Percentiles rank a stretch among this genome's conserved stretches.
These are phyloP conservation scores for Fagopyrum homotropicum DNA, from an alignment of 148 eudicot species.

Conservation along the genomic window DNA sequence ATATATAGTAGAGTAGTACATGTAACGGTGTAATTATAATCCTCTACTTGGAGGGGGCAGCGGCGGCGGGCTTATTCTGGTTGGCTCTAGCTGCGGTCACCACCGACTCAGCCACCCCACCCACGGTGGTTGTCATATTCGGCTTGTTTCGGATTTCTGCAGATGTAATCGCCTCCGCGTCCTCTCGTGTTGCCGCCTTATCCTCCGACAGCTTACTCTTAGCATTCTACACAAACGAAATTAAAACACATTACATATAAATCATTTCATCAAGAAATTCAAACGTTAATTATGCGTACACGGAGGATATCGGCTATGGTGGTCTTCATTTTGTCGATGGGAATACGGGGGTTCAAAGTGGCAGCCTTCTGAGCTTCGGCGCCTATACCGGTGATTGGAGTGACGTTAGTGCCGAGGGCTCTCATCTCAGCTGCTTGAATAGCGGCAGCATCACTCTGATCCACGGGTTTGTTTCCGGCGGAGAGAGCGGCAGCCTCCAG, in stretches of 20 bases:
- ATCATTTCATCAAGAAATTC: neutral
- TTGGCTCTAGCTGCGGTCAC: constrained; percentile 45
- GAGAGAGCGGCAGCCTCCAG: constrained; percentile 43
- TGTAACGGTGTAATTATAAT: neutral
- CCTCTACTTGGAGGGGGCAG: neutral
- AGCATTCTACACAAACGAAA: constrained; percentile 38
- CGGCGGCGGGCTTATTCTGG: constrained; percentile 10
- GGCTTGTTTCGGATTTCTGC: constrained; percentile 32
- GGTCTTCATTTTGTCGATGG: constrained; percentile 28
- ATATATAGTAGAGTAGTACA: no score
- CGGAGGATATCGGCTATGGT: constrained; percentile 45
- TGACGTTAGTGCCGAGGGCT: constrained; percentile 33
- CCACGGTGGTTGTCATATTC: constrained; percentile 20
- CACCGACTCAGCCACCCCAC: constrained; percentile 57
- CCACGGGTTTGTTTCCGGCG: constrained; percentile 52
- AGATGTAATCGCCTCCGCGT: constrained; percentile 49
- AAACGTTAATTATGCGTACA: constrained; percentile 16
- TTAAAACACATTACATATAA: neutral
- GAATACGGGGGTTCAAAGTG: constrained; percentile 27
- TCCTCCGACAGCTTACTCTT: constrained; percentile 38
- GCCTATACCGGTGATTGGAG: constrained; percentile 34
- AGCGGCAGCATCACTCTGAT: constrained; percentile 66
- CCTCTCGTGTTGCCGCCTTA: constrained; percentile 45
- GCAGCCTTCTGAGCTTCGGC: constrained; percentile 56
- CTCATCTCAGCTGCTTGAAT: constrained; percentile 72